Conservation (phyloP, 768 basidiomycete genomes). For the Lactarius trivialis region DNA sequence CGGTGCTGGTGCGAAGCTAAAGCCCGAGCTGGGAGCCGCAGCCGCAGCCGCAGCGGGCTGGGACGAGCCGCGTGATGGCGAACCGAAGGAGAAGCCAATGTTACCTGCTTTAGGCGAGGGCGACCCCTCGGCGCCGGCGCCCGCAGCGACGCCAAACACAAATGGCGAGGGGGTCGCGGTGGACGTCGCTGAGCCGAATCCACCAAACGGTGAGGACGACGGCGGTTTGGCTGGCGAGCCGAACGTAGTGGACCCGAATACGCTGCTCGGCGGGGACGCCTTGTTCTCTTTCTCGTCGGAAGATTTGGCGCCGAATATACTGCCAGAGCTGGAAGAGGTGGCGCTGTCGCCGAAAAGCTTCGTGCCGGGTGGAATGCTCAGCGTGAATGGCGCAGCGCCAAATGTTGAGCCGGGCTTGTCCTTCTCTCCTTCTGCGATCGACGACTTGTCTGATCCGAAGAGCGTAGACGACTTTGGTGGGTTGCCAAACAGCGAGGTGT, state of each 20-base stretch:
- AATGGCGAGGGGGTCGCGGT: slow-evolving; percentile 9
- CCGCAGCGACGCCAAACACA: slow-evolving; percentile 14
- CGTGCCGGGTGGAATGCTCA: slow-evolving; percentile 1
- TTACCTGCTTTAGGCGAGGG: slow-evolving; percentile 14
- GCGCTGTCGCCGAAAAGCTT: slow-evolving; percentile 7
- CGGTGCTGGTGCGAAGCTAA: background rate
- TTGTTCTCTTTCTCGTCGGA: slow-evolving; percentile 8
- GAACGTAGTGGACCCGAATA: slow-evolving; percentile 12
- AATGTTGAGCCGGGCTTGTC: background rate
- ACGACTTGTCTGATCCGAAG: slow-evolving; percentile 4
- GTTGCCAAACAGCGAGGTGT: slow-evolving; percentile 5
- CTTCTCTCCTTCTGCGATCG: slow-evolving; percentile 1
- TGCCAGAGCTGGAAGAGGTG: background rate
- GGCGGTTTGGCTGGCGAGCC: slow-evolving; percentile 1
- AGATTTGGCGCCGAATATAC: slow-evolving; percentile 18
- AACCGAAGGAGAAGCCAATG: slow-evolving; percentile 22
- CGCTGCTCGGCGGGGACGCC: background rate
- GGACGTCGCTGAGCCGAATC: slow-evolving; percentile 10
- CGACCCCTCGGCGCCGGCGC: background rate
- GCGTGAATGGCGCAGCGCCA: background rate
- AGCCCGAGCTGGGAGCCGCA: background rate
- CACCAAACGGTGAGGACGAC: background rate
- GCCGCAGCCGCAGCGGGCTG: background rate
- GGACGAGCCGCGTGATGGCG: slow-evolving; percentile 11
- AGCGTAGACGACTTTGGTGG: slow-evolving; percentile 6